Base-by-base conservation (phyloP, 768 basidiomycete genomes). In the Rossbeevera mucosa region DNA sequence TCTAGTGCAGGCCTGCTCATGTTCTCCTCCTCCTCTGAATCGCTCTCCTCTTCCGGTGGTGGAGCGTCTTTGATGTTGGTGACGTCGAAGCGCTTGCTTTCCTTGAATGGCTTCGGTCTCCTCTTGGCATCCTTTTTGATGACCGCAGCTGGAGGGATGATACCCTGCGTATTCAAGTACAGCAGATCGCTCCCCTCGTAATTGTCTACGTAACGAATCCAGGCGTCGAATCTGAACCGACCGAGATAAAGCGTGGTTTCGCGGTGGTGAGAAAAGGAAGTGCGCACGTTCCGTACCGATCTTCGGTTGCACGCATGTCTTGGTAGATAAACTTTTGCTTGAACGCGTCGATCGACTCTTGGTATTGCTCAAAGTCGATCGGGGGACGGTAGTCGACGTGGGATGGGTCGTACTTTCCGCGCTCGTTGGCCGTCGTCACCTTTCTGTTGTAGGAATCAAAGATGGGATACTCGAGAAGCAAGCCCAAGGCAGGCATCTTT, bases 401-500 rank as follows among this genome's bases (percentile, higher is more conserved):
- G 6, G 74, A 69, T 7, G 76, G 71, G 42, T 79, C 66, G 28
- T 83, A 67, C 51, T 79, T 80, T 62, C 62, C 59, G 18, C 54
- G 61, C 48, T 78, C 76, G 52, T 64, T 70, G 45, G 73, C 71
- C 18, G 57, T 64, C 4, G 59, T 67, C 57, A 88, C 76, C 52
- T 77, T 78, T 45, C 72, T 71, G 66, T 90, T 91, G 71, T 92
- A 94, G 6, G 80, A 81, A 45, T 85, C 80, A 59, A 90, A 92
- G 50, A 91, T 78, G 3, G 90, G 90, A 58, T 89, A 78, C 71
- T 98, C 93, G 22, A 99, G 81, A 21, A 99, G 74, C 5, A 99
- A 79, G 12, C 96, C 96, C 16, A 99, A 78, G 2, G 94, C 87
- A 12, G 96, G 96, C 75, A 97, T 95, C 72, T 95, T 97, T 16